Percentiles rank a stretch among this genome's conserved stretches.
Evolutionary conservation across 1,284 basidiomycete genomes (phyloP).

Genomic region (Papiliotrema flavescens): DNA sequence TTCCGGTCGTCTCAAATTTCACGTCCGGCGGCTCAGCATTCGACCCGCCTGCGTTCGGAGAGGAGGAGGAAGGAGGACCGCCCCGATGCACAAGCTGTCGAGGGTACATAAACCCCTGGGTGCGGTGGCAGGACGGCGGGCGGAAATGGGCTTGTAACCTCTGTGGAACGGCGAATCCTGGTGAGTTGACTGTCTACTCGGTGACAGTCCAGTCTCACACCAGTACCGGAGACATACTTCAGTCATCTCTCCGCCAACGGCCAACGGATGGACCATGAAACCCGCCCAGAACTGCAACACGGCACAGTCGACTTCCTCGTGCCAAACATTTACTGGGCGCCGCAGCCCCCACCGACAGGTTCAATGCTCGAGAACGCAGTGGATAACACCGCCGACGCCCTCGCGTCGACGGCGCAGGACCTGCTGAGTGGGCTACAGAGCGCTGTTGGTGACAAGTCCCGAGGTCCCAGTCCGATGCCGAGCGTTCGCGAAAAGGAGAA

Average conservation of each 20-base stretch:
- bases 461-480: slow-evolving; percentile 47
- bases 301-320: slow-evolving; percentile 92
- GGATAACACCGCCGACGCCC: slow-evolving; percentile 49
- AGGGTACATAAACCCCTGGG: slow-evolving; percentile 95
- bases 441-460: slow-evolving; percentile 29
- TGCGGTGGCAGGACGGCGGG: slow-evolving; percentile 78
- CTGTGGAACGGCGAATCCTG: slow-evolving; percentile 75
- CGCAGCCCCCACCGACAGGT: slow-evolving; percentile 49
- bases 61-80: slow-evolving; percentile 59
- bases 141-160: slow-evolving; percentile 90
- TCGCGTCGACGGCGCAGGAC: slow-evolving; percentile 42
- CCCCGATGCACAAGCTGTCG: slow-evolving; percentile 82
- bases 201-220: too few species aligned
- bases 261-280: slow-evolving; percentile 73
- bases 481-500: slow-evolving; percentile 29
- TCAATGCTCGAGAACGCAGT: slow-evolving; percentile 55
- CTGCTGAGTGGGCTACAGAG: slow-evolving; percentile 42
- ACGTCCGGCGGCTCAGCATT: slow-evolving; percentile 40
- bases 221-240: slow-evolving; percentile 80
- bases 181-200: slow-evolving; percentile 57
- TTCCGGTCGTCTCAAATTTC: slow-evolving; percentile 66
- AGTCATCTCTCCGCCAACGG: slow-evolving; percentile 77
- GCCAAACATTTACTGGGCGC: slow-evolving; percentile 82
- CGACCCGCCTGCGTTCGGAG: slow-evolving; percentile 75
- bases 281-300: slow-evolving; percentile 81